Base-by-base conservation (phyloP, 1,284 basidiomycete species). In the Cutaneotrichosporon sp. region DNA sequence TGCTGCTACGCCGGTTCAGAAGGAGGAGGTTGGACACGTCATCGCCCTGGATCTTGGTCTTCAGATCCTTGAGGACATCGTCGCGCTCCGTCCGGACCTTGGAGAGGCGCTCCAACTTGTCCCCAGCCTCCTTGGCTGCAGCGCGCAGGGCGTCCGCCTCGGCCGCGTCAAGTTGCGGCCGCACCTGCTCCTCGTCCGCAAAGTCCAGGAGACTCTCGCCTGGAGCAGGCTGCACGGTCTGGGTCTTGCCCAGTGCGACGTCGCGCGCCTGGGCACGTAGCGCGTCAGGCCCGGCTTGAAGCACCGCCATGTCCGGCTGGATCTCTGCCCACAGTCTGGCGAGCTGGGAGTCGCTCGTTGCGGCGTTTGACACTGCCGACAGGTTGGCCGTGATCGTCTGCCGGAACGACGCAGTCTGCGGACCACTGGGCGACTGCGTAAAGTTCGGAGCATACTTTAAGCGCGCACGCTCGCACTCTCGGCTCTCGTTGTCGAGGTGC, bases 11-110 rank as follows among this genome's bases (percentile, higher is more conserved):
- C 16, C 92, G 88, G 76, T 97, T 97, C 60, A 98, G 86, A 2
- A 99, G 86, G 0, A 99, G 86, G 0, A 97, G 84, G 75, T 97
- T 93, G 0, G 95, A 98, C 10, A 99, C 96, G 73, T 99, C 97
- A 80, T 99, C 97, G 34, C 85, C 85, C 86, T 97, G 97, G 55
- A 98, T 87, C 91, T 81, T 81, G 56, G 97, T 92, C 78, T 98
- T 98, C 56, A 99, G 83, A 76, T 98, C 94, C 76, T 91, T 92
- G 56, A 99, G 82, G 0, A 94, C 88, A 66, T 94, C 91, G 22
- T 85, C 86, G 46, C 96, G 84, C 79, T 98, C 95, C 63, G 87
- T 86, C 51, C 88, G 85, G 69, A 97, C 90, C 83, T 92, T 90
- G 80, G 87, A 88, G 60, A 96, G 76, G 66, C 87, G 83, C 30